Evolutionary conservation across 1,284 basidiomycete genomes (phyloP).

Genomic region (Malassezia japonica): DNA sequence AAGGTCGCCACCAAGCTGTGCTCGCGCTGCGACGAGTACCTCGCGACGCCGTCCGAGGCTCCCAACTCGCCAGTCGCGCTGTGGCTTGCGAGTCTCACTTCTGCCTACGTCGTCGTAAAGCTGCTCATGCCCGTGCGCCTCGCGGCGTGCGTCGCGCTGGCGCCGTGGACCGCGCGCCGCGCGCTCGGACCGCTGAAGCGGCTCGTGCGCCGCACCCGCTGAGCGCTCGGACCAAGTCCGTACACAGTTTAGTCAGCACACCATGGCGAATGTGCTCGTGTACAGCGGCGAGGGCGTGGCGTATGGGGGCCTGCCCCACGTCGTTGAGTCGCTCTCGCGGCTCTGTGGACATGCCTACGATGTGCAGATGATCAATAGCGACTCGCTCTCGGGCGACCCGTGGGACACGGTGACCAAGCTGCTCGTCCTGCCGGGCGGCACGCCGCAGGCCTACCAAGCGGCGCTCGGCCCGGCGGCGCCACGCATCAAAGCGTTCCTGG

Average conservation of each 20-base stretch:
- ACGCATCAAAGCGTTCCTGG: not conserved
- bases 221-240: too few species aligned
- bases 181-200: not conserved
- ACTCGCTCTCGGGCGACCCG: not conserved
- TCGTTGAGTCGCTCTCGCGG: not conserved
- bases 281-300: not conserved
- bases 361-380: not conserved
- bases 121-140: conserved; percentile 64
- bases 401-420: conserved; percentile 7
- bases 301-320: not conserved
- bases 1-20: conserved; percentile 13
- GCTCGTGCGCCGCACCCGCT: not conserved
- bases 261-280: conserved; percentile 15
- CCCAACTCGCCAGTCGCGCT: conserved; percentile 51
- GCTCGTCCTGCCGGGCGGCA: conserved; percentile 1
- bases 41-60: not conserved
- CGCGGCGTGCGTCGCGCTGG: conserved; percentile 62
- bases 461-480: not conserved
- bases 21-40: conserved; percentile 3
- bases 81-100: conserved; percentile 53
- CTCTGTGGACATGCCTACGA: not conserved
- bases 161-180: conserved; percentile 63
- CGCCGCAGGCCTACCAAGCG: not conserved
- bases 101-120: conserved; percentile 77
- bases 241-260: conserved; percentile 2